Conservation (phyloP, 176 grass and related monocot genomes). For the Neostapfia colusana region DNA sequence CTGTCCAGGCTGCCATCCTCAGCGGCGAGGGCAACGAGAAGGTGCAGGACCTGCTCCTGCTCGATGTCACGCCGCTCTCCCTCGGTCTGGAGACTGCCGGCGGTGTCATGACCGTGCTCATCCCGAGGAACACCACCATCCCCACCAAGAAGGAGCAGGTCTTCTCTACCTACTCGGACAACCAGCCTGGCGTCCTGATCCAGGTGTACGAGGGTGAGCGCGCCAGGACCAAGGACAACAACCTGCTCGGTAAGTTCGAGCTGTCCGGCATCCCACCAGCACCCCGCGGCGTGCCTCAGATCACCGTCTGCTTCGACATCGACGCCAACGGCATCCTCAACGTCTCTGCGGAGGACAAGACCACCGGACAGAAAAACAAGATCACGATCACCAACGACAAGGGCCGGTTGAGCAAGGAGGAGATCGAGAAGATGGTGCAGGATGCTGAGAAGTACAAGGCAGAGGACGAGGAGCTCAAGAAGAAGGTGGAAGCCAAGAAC, state of each 20-base stretch:
- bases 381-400: slow-evolving; percentile 90
- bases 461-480: slow-evolving; percentile 77
- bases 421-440: slow-evolving; percentile 86
- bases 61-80: slow-evolving; percentile 80
- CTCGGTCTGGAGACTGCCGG: slow-evolving; percentile 36
- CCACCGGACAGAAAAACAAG: slow-evolving; percentile 83
- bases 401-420: slow-evolving; percentile 77
- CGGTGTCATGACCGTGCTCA: slow-evolving; percentile 77
- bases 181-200: slow-evolving; percentile 72
- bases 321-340: slow-evolving; percentile 87
- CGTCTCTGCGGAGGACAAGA: slow-evolving; percentile 53
- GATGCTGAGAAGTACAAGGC: slow-evolving; percentile 84
- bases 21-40: slow-evolving; percentile 86
- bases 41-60: slow-evolving; percentile 77
- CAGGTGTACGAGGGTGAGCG: slow-evolving; percentile 92
- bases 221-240: slow-evolving; percentile 81
- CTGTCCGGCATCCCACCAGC: slow-evolving; percentile 71
- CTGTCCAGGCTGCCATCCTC: slow-evolving; percentile 90
- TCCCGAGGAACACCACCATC: slow-evolving; percentile 86
- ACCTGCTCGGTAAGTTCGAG: slow-evolving; percentile 86
- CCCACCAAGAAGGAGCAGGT: slow-evolving; percentile 87
- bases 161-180: slow-evolving; percentile 86
- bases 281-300: slow-evolving; percentile 71
- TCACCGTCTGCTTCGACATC: slow-evolving; percentile 80
- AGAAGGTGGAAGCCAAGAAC: slow-evolving; percentile 86